These are phyloP conservation scores for Aspergillus funiculosus DNA, from an alignment of 495 filamentous ascomycete genomes.

Conservation along the genomic window DNA sequence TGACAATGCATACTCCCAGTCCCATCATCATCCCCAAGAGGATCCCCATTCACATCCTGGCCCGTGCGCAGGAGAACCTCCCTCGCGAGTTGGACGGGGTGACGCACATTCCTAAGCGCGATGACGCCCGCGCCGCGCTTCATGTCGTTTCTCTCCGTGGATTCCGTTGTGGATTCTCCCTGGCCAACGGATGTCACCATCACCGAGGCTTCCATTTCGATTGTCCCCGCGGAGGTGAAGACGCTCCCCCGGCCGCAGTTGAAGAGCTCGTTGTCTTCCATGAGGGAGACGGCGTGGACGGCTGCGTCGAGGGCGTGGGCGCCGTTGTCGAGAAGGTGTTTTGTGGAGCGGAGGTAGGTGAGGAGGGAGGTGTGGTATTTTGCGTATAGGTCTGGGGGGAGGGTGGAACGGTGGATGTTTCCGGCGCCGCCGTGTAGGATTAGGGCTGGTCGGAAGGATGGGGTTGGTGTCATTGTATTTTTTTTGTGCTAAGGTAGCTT, in stretches of 20 bases:
- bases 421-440: slow-evolving; percentile 91
- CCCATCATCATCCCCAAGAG: slow-evolving; percentile 24
- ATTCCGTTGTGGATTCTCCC: neutral
- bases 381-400: slow-evolving; percentile 56
- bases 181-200: slow-evolving; percentile 59
- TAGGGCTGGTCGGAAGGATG: slow-evolving; percentile 53
- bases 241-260: slow-evolving; percentile 83
- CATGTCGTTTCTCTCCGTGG: slow-evolving; percentile 41
- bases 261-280: slow-evolving; percentile 81
- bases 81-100: slow-evolving; percentile 70
- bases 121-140: slow-evolving; percentile 77
- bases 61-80: slow-evolving; percentile 61
- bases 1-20: slow-evolving; percentile 59
- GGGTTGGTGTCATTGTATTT: slow-evolving; percentile 9
- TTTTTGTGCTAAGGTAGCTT: neutral
- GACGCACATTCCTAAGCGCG: slow-evolving; percentile 63
- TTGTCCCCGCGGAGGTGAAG: slow-evolving; percentile 73
- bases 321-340: slow-evolving; percentile 37
- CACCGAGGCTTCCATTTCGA: slow-evolving; percentile 84
- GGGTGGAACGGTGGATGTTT: slow-evolving; percentile 62
- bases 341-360: slow-evolving; percentile 48
- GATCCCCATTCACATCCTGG: slow-evolving; percentile 27
- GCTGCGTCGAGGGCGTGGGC: slow-evolving; percentile 63
- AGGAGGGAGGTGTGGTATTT: slow-evolving; percentile 60
- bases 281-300: slow-evolving; percentile 65